A percentile compares a stretch with the other conserved stretches of the same genome.
Conservation (phyloP, 2,329 filamentous ascomycete species). For the Ceratocystiopsis minuta region DNA sequence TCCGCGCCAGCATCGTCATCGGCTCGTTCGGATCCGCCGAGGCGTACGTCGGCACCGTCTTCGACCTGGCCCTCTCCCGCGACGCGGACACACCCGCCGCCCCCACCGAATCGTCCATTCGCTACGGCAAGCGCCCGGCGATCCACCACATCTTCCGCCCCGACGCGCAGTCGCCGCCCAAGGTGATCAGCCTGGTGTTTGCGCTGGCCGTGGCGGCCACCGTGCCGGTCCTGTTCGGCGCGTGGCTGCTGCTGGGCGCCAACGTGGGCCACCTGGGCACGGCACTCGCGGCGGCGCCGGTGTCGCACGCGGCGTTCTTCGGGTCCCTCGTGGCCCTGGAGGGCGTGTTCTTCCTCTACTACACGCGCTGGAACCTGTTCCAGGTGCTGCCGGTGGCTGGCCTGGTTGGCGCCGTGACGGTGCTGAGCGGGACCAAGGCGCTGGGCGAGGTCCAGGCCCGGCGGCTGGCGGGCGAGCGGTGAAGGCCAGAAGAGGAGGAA, state of each 20-base stretch:
- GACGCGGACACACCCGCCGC: slow-evolving; percentile 44
- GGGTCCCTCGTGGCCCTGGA: slow-evolving; percentile 78
- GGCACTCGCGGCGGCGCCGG: slow-evolving; percentile 56
- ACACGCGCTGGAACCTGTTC: slow-evolving; percentile 81
- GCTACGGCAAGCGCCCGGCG: slow-evolving; percentile 69
- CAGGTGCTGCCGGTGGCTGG: slow-evolving; percentile 61
- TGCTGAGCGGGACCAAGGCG: slow-evolving; percentile 77
- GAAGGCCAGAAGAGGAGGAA: slow-evolving; percentile 7
- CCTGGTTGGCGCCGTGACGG: slow-evolving; percentile 50
- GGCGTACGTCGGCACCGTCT: slow-evolving; percentile 50
- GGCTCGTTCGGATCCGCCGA: slow-evolving; percentile 66
- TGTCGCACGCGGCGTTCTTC: slow-evolving; percentile 73
- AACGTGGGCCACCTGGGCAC: slow-evolving; percentile 64
- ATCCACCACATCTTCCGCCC: slow-evolving; percentile 82
- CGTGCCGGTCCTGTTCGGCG: slow-evolving; percentile 48
- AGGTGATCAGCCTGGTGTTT: slow-evolving; percentile 64
- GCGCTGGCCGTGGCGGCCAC: slow-evolving; percentile 52
- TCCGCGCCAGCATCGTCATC: slow-evolving; percentile 68
- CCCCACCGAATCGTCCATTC: slow-evolving; percentile 45
- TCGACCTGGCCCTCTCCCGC: slow-evolving; percentile 49
- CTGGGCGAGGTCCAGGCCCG: slow-evolving; percentile 84
- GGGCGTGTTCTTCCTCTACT: slow-evolving; percentile 87
- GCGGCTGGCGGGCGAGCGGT: slow-evolving; percentile 56
- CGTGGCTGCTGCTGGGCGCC: slow-evolving; percentile 65
- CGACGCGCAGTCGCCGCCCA: slow-evolving; percentile 64